Base-by-base conservation (phyloP, 1,284 basidiomycete species). In the Leccinum variabile region DNA sequence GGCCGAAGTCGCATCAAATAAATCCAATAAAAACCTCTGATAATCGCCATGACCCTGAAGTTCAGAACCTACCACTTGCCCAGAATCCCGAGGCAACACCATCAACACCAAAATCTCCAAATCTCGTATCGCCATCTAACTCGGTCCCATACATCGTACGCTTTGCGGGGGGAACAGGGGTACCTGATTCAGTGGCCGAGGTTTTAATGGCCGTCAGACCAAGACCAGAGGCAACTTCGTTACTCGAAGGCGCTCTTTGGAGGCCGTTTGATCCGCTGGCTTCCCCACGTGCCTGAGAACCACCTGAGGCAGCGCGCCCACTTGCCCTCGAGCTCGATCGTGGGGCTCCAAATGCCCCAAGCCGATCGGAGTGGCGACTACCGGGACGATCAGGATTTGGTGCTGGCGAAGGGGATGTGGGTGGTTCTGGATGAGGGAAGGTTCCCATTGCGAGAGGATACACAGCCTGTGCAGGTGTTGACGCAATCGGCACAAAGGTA, bases 131-230 rank as follows among this genome's bases (percentile, higher is more conserved):
- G 49, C 78, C 78, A 32, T 90, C 89, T 50, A 91, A 72, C 73
- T 92, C 90, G 0, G 90, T 92, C 5, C 90, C 90, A 73, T 90
- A 92, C 86, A 92, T 90, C 16, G 90, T 92, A 64, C 84, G 82
- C 70, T 82, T 84, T 63, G 81, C 74, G 14, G 78, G 77, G 53
- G 74, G 71, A 10, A 69, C 74, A 52, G 74, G 72, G 28, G 70
- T 69, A 46, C 67, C 70, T 60, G 68, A 61, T 59, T 70, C 73
- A 16, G 69, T 74, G 18, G 73, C 72, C 11, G 68, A 67, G 3
- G 74, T 74, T 57, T 71, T 74, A 39, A 75, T 74, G 33, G 71
- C 66, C 6, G 73, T 77, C 62, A 80, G 62, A 16, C 79, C 79
- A 54, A 80, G 70, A 46, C 77, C 72, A 13, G 75, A 74, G 2